Evolutionary conservation across 2,329 filamentous ascomycete species (phyloP).

Genomic region (Pseudogymnoascus sp.): DNA sequence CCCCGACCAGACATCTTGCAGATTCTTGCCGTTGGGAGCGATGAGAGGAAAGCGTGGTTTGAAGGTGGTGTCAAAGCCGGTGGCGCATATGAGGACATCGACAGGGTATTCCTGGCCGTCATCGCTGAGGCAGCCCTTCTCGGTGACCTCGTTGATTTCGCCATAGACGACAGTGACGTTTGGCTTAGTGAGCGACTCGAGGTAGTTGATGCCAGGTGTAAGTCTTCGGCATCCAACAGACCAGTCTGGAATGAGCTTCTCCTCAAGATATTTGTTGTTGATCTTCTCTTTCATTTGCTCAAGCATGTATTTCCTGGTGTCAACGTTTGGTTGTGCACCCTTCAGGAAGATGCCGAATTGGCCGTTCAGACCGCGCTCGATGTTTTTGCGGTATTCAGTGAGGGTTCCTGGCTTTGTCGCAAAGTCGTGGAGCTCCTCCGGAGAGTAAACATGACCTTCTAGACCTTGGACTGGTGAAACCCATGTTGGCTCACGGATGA

Average conservation of each 20-base stretch:
- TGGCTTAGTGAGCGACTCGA: neutral
- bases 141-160: neutral
- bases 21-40: slow-evolving; percentile 17
- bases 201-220: slow-evolving; percentile 81
- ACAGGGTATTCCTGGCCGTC: neutral
- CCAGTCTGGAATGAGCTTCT: slow-evolving; percentile 15
- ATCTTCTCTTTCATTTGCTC: slow-evolving; percentile 36
- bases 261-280: slow-evolving; percentile 29
- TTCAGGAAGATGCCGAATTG: slow-evolving; percentile 44
- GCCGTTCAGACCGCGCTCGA: slow-evolving; percentile 36
- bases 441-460: slow-evolving; percentile 38
- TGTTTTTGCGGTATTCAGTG: slow-evolving; percentile 37
- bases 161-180: slow-evolving; percentile 23
- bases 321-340: slow-evolving; percentile 34
- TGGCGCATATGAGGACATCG: slow-evolving; percentile 34
- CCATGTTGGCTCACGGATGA: slow-evolving; percentile 45
- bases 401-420: slow-evolving; percentile 35
- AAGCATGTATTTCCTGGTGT: slow-evolving; percentile 37
- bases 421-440: slow-evolving; percentile 38
- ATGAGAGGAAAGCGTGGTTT: slow-evolving; percentile 23
- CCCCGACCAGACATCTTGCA: slow-evolving; percentile 20
- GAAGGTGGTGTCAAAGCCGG: slow-evolving; percentile 30
- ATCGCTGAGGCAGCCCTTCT: neutral
- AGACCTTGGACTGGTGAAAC: slow-evolving; percentile 40
- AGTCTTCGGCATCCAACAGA: slow-evolving; percentile 38